phyloP scores from a whole-genome alignment of 2,329 filamentous ascomycete species.

The Paraphoma sp. region DNA sequence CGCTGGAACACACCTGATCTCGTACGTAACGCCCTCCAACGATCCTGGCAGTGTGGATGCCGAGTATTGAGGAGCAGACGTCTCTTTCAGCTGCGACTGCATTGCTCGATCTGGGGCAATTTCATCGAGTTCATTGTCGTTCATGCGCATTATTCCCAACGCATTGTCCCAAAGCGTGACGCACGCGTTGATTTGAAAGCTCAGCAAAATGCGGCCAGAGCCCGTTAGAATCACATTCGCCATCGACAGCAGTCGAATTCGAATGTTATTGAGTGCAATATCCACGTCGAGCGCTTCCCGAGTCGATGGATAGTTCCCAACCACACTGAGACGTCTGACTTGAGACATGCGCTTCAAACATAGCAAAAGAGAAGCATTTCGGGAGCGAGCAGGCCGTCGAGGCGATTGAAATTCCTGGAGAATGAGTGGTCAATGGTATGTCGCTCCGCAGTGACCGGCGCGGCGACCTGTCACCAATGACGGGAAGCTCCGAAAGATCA shows the following conservation, averaged over 20 bases:
- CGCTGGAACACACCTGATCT: constrained; percentile 6
- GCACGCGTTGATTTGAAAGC: neutral
- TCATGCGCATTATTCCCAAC: constrained; percentile 5
- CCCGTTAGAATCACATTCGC: constrained; percentile 9
- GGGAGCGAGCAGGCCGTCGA: neutral
- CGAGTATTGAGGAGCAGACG: too few relatives aligned
- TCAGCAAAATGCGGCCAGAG: neutral
- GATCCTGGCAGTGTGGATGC: too few relatives aligned
- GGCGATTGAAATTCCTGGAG: neutral
- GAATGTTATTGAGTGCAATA: too few relatives aligned
- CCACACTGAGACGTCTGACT: neutral
- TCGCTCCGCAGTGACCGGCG: constrained; percentile 1
- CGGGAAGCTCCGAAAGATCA: constrained; percentile 6
- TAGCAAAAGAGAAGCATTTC: neutral
- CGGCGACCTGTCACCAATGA: constrained; percentile 9
- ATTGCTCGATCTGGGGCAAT: neutral
- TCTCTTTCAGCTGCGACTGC: too few relatives aligned
- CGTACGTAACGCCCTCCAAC: constrained; percentile 1
- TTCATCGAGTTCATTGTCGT: neutral
- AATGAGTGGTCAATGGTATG: constrained; percentile 6
- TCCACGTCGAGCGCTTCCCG: too few relatives aligned
- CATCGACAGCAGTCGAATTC: neutral
- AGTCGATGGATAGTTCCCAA: neutral
- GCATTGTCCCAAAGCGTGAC: neutral
- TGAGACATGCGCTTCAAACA: neutral